A percentile compares a stretch with the other conserved stretches of the same genome.
Evolutionary conservation across 768 basidiomycete species (phyloP).

Genomic region (Xerocomus brunneocitrinus): DNA sequence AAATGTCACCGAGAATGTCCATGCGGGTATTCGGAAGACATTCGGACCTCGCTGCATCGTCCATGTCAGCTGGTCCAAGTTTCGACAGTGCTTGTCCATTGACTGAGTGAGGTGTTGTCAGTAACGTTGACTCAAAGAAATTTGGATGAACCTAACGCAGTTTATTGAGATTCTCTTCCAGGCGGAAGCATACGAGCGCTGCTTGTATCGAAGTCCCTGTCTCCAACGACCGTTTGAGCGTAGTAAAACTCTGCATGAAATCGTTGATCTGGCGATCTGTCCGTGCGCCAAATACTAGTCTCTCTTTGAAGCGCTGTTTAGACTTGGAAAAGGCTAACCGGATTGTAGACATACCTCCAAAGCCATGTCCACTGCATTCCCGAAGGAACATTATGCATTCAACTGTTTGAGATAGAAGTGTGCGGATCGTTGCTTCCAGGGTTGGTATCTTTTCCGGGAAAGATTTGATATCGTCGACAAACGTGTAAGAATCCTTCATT

Average conservation of each 20-base stretch:
- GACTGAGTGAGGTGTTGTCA: conserved; percentile 5
- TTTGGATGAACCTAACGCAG: conserved; percentile 17
- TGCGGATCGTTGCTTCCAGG: conserved; percentile 26
- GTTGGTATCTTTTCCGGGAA: conserved; percentile 26
- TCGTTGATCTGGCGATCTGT: conserved; percentile 16
- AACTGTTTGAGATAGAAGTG: conserved; percentile 30
- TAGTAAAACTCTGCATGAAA: conserved; percentile 21
- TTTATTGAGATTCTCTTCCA: conserved; percentile 24
- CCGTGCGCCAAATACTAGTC: conserved; percentile 16
- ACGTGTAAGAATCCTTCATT: conserved; percentile 32
- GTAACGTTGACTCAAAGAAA: background rate
- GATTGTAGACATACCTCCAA: conserved; percentile 24
- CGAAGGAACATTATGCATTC: conserved; percentile 36
- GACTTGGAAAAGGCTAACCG: background rate
- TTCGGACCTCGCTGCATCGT: conserved; percentile 19
- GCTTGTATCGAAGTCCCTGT: conserved; percentile 23
- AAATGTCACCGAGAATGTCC: conserved; percentile 25
- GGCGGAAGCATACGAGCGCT: conserved; percentile 26
- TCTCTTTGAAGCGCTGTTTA: conserved; percentile 13
- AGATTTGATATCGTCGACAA: conserved; percentile 27
- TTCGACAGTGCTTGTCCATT: conserved; percentile 19
- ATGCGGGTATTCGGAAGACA: conserved; percentile 32
- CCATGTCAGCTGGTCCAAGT: conserved; percentile 29
- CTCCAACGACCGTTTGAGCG: conserved; percentile 25
- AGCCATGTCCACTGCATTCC: conserved; percentile 34